Conservation (phyloP, 1,284 basidiomycete species). For the Ceratobasidium sp. region DNA sequence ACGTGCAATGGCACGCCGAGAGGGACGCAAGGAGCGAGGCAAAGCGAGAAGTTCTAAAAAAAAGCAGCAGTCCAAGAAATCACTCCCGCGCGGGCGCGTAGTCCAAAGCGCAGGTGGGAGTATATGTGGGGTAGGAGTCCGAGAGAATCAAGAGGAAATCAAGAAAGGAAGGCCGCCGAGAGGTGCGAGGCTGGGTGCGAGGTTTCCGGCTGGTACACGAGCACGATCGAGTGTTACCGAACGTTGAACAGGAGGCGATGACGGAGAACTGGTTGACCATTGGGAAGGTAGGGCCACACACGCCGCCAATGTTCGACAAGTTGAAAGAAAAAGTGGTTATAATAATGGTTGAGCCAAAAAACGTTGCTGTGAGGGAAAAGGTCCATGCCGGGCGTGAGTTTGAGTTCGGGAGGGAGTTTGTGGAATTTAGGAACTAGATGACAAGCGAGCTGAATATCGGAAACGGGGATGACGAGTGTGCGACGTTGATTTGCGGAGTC, state of each 20-base stretch:
- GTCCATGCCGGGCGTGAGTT: background rate
- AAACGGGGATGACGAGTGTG: slow-evolving; percentile 12
- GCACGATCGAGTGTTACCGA: too few relatives aligned
- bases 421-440: slow-evolving; percentile 32
- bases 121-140: too few relatives aligned
- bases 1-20: too few relatives aligned
- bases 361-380: background rate
- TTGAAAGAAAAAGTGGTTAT: background rate
- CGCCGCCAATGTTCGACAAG: slow-evolving; percentile 25
- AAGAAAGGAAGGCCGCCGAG: too few relatives aligned
- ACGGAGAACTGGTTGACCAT: background rate
- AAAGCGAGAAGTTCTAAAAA: too few relatives aligned
- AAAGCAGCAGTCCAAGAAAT: too few relatives aligned
- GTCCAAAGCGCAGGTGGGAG: too few relatives aligned
- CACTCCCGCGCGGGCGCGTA: too few relatives aligned
- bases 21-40: too few relatives aligned
- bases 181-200: too few relatives aligned
- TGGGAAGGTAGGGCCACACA: background rate
- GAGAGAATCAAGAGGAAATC: too few relatives aligned
- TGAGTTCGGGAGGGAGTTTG: background rate
- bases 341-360: slow-evolving; percentile 28
- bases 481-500: background rate
- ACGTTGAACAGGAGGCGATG: background rate
- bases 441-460: slow-evolving; percentile 16
- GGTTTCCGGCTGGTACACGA: too few relatives aligned